A percentile compares a stretch with the other conserved stretches of the same genome.
Conservation (phyloP, 192 early-diverging fungal genomes). For the Mortierella antarctica region DNA sequence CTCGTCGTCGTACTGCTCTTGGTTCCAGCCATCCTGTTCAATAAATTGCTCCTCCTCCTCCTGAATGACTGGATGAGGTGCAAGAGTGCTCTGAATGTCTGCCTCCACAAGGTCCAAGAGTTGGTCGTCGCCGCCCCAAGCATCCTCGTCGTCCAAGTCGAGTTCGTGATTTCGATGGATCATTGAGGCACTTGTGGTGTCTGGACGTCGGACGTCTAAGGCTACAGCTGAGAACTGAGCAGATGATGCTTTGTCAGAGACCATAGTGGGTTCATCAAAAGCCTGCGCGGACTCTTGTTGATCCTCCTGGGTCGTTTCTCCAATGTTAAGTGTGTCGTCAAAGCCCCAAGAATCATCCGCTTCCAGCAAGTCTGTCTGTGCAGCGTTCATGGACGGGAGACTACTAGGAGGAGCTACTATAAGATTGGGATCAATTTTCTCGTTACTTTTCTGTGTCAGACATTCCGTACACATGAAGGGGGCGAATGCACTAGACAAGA, state of each 20-base stretch:
- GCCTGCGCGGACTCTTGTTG: constrained; percentile 1
- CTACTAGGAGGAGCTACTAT: not conserved
- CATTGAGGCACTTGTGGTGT: not conserved
- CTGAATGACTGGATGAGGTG: too few relatives aligned
- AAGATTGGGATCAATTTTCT: too few relatives aligned
- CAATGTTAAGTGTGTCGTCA: constrained; percentile 13
- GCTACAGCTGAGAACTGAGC: too few relatives aligned
- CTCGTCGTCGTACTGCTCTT: too few relatives aligned
- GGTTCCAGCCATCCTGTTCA: too few relatives aligned
- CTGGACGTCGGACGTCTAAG: too few relatives aligned
- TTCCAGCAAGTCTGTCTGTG: constrained; percentile 3
- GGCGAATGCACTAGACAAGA: too few relatives aligned
- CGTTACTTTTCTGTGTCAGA: too few relatives aligned
- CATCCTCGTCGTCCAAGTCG: constrained; percentile 9
- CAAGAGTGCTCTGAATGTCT: not conserved
- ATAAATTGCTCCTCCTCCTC: not conserved
- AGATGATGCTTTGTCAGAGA: not conserved
- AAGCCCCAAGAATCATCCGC: constrained; percentile 23
- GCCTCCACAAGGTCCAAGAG: constrained; percentile 9
- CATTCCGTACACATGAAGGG: too few relatives aligned
- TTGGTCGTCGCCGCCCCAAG: constrained; percentile 43
- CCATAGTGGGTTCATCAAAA: not conserved
- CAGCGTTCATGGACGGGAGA: not conserved
- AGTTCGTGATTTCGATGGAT: constrained; percentile 11
- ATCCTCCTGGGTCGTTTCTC: not conserved